Evolutionary conservation across 2,329 filamentous ascomycete genomes (phyloP).

Genomic region (Gaeumannomyces sp.): DNA sequence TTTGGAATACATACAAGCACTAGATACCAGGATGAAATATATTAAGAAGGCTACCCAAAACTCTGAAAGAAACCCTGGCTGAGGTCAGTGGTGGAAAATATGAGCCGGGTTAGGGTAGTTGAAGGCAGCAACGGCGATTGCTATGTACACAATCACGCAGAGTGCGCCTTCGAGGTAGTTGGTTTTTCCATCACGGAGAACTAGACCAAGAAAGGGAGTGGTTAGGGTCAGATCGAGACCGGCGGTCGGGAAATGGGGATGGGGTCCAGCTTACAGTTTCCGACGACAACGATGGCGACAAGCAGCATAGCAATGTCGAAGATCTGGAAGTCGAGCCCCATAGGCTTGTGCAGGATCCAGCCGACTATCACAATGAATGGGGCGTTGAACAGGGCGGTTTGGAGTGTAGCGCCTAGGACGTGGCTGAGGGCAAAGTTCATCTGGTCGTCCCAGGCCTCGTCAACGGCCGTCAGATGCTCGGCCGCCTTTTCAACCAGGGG

Average conservation of each 20-base stretch:
- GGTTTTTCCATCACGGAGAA: constrained; percentile 73
- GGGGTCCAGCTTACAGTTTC: constrained; percentile 54
- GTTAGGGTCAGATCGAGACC: background rate
- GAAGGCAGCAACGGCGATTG: constrained; percentile 44
- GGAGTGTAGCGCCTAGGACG: constrained; percentile 79
- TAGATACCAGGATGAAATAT: background rate
- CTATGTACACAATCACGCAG: constrained; percentile 62
- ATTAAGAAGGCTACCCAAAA: background rate
- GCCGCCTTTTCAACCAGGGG: constrained; percentile 81
- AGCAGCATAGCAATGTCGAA: constrained; percentile 81
- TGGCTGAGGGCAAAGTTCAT: constrained; percentile 84
- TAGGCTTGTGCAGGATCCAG: constrained; percentile 65
- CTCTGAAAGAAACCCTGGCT: background rate
- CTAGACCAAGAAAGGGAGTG: background rate
- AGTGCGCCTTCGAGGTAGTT: constrained; percentile 86
- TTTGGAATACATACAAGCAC: too few species aligned
- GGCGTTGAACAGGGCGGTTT: constrained; percentile 83
- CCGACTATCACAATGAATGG: constrained; percentile 78
- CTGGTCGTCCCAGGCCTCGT: constrained; percentile 77
- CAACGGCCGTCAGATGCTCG: constrained; percentile 76
- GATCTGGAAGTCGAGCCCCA: constrained; percentile 79
- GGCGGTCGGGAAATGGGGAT: background rate
- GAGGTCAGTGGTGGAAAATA: background rate
- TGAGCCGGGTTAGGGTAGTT: constrained; percentile 17
- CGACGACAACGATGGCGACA: constrained; percentile 77